Conservation (phyloP, 2,329 filamentous ascomycete genomes). For the Orbilia blumenaviensis region DNA sequence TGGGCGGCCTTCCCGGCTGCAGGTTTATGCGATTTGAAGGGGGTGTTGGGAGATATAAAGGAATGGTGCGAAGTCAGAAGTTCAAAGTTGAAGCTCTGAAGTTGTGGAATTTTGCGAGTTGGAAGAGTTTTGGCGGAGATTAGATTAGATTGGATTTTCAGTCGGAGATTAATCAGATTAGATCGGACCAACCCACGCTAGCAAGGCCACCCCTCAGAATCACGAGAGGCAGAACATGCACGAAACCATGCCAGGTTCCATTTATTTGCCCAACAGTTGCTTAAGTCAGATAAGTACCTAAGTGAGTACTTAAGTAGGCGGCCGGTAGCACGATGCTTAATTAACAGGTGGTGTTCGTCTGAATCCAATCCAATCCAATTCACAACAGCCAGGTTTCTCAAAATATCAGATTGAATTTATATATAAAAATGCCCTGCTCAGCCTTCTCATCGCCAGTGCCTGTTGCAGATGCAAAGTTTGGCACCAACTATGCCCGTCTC, state of each 20-base stretch:
- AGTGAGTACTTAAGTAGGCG: too few relatives aligned
- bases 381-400: background rate
- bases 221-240: too few relatives aligned
- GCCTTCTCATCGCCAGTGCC: background rate
- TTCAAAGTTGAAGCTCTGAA: constrained; percentile 9
- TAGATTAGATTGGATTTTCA: constrained; percentile 14
- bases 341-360: background rate
- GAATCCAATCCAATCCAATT: background rate
- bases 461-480: background rate
- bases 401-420: too few relatives aligned
- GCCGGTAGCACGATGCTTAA: too few relatives aligned
- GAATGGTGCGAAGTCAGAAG: background rate
- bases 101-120: constrained; percentile 49
- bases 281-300: too few relatives aligned
- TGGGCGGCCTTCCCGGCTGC: background rate
- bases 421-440: constrained; percentile 37
- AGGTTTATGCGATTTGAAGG: background rate
- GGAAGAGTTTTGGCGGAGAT: constrained; percentile 38
- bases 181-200: background rate
- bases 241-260: too few relatives aligned
- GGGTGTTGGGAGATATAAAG: constrained; percentile 4
- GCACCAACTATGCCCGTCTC: background rate
- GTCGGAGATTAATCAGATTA: constrained; percentile 1
- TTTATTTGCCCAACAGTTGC: too few relatives aligned
- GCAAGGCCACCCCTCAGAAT: background rate